Conservation (phyloP, 352 stramenopile genomes). For the Phytophthora cactorum region DNA sequence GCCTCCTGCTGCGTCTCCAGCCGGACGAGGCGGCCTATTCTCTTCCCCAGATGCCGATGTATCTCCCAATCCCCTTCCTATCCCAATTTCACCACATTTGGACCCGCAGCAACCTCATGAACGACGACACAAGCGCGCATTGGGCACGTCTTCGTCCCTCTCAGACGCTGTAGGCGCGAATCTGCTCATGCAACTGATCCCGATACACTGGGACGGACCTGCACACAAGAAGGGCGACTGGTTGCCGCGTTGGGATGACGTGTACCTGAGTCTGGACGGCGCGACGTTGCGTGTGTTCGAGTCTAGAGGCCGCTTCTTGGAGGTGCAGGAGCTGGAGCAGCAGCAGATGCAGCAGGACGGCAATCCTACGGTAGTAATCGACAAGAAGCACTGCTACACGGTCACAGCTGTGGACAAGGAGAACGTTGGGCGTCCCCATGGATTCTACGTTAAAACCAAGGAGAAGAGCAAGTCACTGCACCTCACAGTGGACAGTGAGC, state of each 20-base stretch:
- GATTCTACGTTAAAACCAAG: constrained; percentile 57
- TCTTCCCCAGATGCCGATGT: constrained; percentile 13
- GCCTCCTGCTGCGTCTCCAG: constrained; percentile 22
- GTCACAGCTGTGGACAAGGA: constrained; percentile 69
- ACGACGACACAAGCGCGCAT: constrained; percentile 18
- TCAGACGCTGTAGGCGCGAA: constrained; percentile 35
- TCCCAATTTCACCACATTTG: constrained; percentile 24
- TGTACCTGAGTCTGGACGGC: constrained; percentile 71
- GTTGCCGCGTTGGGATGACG: constrained; percentile 80
- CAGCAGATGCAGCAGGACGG: constrained; percentile 9
- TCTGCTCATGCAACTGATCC: constrained; percentile 67
- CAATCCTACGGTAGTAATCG: constrained; percentile 5
- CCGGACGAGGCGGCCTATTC: neutral
- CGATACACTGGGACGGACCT: constrained; percentile 70
- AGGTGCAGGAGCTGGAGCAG: constrained; percentile 53
- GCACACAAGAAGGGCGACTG: constrained; percentile 79
- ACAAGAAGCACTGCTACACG: constrained; percentile 61
- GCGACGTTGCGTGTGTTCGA: constrained; percentile 70
- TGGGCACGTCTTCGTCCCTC: constrained; percentile 3
- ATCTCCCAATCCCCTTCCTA: constrained; percentile 11
- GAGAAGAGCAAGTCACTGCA: constrained; percentile 68
- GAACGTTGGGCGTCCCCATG: constrained; percentile 58
- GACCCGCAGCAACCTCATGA: constrained; percentile 33
- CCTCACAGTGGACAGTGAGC: constrained; percentile 66
- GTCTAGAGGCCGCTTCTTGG: constrained; percentile 61